Evolutionary conservation across 129 eudicot species (phyloP).

Genomic region (Saussurea involucrata): DNA sequence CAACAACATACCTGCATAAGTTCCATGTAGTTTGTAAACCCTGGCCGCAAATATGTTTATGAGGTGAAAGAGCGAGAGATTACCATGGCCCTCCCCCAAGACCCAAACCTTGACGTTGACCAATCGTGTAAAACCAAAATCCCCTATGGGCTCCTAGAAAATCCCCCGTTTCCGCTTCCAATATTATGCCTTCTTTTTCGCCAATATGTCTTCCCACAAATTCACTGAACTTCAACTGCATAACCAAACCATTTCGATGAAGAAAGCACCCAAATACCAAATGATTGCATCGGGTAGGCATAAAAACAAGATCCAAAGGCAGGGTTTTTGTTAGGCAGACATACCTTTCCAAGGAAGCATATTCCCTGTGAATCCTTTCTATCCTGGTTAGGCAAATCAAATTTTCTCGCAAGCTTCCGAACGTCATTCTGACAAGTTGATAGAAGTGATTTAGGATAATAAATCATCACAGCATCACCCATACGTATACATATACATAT

Average conservation of each 20-base stretch:
- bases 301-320: neutral
- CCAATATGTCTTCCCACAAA: conserved; percentile 95
- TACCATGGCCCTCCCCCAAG: conserved; percentile 99
- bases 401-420: conserved; percentile 61
- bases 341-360: conserved; percentile 98
- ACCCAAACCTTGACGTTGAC: conserved; percentile 96
- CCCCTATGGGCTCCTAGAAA: conserved; percentile 83
- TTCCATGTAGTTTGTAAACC: neutral
- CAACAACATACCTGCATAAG: conserved; percentile 87
- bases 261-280: neutral
- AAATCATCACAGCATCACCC: neutral
- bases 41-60: neutral
- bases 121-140: conserved; percentile 92
- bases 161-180: conserved; percentile 98
- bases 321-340: conserved; percentile 10
- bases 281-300: neutral
- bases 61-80: neutral
- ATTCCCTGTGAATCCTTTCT: conserved; percentile 99
- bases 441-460: conserved; percentile 10
- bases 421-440: conserved; percentile 66
- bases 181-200: conserved; percentile 79
- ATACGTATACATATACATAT: neutral
- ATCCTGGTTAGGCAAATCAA: conserved; percentile 81
- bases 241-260: conserved; percentile 6
- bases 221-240: conserved; percentile 92